Conservation (phyloP, 768 basidiomycete species). For the Phanerochaete carnosa region DNA sequence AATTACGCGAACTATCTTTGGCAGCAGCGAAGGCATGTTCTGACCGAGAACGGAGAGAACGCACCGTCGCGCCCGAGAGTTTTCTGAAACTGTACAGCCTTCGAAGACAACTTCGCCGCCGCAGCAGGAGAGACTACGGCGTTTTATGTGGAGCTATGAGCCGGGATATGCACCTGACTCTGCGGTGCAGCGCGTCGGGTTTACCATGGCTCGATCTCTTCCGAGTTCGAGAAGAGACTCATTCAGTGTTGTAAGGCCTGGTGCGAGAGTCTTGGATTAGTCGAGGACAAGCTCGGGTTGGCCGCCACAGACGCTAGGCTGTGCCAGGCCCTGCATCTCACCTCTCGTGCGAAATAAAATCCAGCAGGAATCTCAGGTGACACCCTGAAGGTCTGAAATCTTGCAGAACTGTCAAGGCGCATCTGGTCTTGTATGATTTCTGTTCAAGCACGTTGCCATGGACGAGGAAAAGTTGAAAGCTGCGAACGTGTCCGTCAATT, state of each 20-base stretch:
- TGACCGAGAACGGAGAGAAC: background rate
- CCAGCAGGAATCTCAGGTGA: no score
- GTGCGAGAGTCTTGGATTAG: background rate
- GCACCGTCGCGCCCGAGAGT: background rate
- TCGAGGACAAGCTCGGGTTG: background rate
- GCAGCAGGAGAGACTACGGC: background rate
- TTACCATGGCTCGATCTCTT: background rate
- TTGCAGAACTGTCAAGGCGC: background rate
- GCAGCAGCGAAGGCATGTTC: background rate
- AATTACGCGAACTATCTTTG: background rate
- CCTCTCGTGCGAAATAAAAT: background rate
- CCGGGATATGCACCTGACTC: background rate
- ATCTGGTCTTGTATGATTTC: background rate
- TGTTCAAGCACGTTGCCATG: background rate
- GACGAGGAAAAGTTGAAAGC: background rate
- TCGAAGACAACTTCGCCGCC: background rate
- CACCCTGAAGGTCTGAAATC: background rate
- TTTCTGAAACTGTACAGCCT: background rate
- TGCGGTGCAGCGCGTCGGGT: background rate
- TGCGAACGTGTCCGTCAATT: background rate
- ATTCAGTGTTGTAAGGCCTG: background rate
- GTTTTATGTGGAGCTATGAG: background rate
- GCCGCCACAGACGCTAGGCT: background rate
- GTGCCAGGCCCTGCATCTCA: background rate
- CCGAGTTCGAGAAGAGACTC: background rate